Base-by-base conservation (phyloP, 495 filamentous ascomycete genomes). In the Hapsidospora chrysogenum region DNA sequence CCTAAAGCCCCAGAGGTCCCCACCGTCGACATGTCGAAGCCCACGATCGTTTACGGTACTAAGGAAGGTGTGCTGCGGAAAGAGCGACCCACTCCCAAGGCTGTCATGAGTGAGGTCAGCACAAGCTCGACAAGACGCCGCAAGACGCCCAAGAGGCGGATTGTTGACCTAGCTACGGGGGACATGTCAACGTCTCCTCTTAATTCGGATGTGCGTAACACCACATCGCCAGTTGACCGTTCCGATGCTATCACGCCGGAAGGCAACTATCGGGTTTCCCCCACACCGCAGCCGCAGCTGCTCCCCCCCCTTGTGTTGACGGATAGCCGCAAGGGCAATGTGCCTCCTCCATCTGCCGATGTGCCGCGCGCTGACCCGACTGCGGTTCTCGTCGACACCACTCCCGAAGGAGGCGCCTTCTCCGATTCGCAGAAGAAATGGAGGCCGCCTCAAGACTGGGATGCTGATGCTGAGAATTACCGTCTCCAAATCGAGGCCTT, bases 401-500 rank as follows among this genome's bases (percentile, higher is more conserved):
- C 36, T 44, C n/a, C n/a, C n/a, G n/a, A n/a, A n/a, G n/a, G n/a
- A n/a, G n/a, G n/a, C n/a, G n/a, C n/a, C n/a, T n/a, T n/a, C n/a
- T n/a, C n/a, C n/a, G n/a, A n/a, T n/a, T 61, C 32, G 48, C 63
- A 0, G 47, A 56, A 14, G 50, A 51, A 32, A 28, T 61, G 60
- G 47, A 60, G 51, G 17, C 62, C 66, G 28, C 53, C 50, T 19
- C 58, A 64, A 36, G 64, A 80, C 36, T 80, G 80, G 69, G 70
- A 72, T 33, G 57, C 75, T 29, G 73, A 74, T 34, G 76, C 78
- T 32, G 83, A 92, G 46, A 60, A 83, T 4, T 94, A 87, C 52
- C 71, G 74, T 26, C 78, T 78, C 51, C 85, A 85, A 45, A 72
- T 96, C 31, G 84, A 89, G 52, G 78, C 78, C 9, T 57, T 94